Evolutionary conservation across 768 basidiomycete species (phyloP).

Genomic region (Kwoniella sp.): DNA sequence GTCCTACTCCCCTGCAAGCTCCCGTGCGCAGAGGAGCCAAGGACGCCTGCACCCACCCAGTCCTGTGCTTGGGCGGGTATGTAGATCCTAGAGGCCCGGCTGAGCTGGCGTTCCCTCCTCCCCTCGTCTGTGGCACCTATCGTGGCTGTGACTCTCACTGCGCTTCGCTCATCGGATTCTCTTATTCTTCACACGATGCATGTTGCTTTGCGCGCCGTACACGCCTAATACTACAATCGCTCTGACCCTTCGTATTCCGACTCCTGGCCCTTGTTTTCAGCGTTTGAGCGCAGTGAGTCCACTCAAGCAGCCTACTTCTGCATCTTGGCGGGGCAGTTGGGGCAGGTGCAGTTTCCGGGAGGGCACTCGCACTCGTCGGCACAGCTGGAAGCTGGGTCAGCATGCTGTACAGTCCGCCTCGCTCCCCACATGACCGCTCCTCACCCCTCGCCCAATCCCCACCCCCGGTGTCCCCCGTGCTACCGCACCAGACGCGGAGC

Average conservation of each 20-base stretch:
- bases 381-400: slow-evolving; percentile 4
- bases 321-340: slow-evolving; percentile 29
- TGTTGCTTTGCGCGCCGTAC: too few relatives aligned
- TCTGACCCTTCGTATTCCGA: too few relatives aligned
- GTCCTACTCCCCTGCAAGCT: not conserved
- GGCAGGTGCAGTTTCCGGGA: slow-evolving; percentile 26
- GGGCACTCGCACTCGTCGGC: slow-evolving; percentile 11
- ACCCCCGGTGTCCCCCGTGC: not conserved
- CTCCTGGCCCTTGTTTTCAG: too few relatives aligned
- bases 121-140: too few relatives aligned
- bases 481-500: too few relatives aligned
- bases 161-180: too few relatives aligned
- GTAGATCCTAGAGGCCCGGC: slow-evolving; percentile 45
- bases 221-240: too few relatives aligned
- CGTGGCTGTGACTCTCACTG: too few relatives aligned
- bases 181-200: too few relatives aligned
- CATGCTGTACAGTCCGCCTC: too few relatives aligned
- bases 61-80: slow-evolving; percentile 21
- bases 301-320: too few relatives aligned
- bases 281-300: too few relatives aligned
- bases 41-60: slow-evolving; percentile 25
- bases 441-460: not conserved
- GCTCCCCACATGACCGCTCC: not conserved
- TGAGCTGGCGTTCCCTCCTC: slow-evolving; percentile 23
- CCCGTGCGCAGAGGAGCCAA: not conserved